phyloP scores from a whole-genome alignment of 1,139 yeast species.

The Pichia sp. region DNA sequence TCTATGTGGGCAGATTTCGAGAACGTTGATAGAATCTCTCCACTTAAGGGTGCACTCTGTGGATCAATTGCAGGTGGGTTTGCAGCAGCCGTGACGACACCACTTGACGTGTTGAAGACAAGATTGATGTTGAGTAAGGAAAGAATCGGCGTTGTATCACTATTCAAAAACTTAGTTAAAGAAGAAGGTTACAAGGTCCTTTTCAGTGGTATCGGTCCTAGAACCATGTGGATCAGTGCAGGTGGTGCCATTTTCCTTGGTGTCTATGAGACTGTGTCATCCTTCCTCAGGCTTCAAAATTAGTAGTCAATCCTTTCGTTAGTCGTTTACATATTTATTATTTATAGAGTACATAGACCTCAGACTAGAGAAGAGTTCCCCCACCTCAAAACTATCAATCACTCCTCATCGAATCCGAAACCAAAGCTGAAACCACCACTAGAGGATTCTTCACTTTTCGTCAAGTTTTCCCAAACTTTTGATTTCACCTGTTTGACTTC shows the following conservation, averaged over 20 bases:
- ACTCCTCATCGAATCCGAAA: conserved; percentile 17
- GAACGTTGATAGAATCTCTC: conserved; percentile 36
- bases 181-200: conserved; percentile 72
- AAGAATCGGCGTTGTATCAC: conserved; percentile 37
- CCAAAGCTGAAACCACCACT: conserved; percentile 25
- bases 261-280: conserved; percentile 71
- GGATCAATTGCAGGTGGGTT: conserved; percentile 94
- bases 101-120: conserved; percentile 87
- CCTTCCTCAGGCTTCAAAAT: conserved; percentile 13
- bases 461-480: conserved; percentile 17
- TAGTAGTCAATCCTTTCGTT: background rate
- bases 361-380: too few species aligned
- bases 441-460: conserved; percentile 9
- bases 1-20: conserved; percentile 39
- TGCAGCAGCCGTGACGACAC: conserved; percentile 93
- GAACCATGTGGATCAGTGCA: conserved; percentile 96
- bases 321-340: too few species aligned
- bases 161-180: conserved; percentile 41
- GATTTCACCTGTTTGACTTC: conserved; percentile 5
- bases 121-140: conserved; percentile 71
- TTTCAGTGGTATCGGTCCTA: conserved; percentile 81
- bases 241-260: conserved; percentile 98
- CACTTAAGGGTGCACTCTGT: conserved; percentile 82
- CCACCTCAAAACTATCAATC: too few species aligned
- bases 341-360: too few species aligned